Evolutionary conservation across 331 rosid species (phyloP), one percentile per base, ranked within the genome.

Genomic region (Dryas integrifolia): DNA sequence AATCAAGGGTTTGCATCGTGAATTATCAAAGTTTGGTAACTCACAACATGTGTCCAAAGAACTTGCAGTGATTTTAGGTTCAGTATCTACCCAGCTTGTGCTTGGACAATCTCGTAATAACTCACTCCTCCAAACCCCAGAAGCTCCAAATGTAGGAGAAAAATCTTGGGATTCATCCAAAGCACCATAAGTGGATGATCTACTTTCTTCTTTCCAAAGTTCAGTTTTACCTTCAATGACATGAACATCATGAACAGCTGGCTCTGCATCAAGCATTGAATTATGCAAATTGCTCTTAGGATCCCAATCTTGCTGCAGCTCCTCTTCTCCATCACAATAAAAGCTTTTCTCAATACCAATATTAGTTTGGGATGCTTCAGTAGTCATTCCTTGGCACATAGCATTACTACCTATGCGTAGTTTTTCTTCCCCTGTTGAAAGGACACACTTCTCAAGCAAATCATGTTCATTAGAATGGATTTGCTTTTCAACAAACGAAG

Each of bases 161-260:
- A 15, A 48, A 52, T 73, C 64, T 58, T 52, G 57, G 38, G 69
- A 41, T 65, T 64, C 85, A 43, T 79, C 64, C 30, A 61, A 39
- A 56, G 69, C 58, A 70, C 70, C 62, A 39, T 58, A 63, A 61
- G 46, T 15, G 10, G 68, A 79, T 50, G 74, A 65, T 59, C 75
- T 73, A 35, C 71, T 77, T 43, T 61, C 72, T 58, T 74, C 67
- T 72, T 77, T 76, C 70, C 52, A 56, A 41, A 30, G 65, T 76
- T 83, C 77, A 43, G 70, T 40, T 80, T 79, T 81, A 67, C 86
- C 87, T 43, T 85, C 90, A 50, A 87, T 66, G 52, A 85, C 89
- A 85, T 85, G 88, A 44, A 81, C 80, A 73, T 80, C 96, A 66
- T 83, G 80, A 76, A 86, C 80, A 78, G 67, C 79, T 0, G 78